These are phyloP conservation scores for Citrullus colocynthis DNA, from an alignment of 306 rosid genomes.

Conservation along the genomic window DNA sequence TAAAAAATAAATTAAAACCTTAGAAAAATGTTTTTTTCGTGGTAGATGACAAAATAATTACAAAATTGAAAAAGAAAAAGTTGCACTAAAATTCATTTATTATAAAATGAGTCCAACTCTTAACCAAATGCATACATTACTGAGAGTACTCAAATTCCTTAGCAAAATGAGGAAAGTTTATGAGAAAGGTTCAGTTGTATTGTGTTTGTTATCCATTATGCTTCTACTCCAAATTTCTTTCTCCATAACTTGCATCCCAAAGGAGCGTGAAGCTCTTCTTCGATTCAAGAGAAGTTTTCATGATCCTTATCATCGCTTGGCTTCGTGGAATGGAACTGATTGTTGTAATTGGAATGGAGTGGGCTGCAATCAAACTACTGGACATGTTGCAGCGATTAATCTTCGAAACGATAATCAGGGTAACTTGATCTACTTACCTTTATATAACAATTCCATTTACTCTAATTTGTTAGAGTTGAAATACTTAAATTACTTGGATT, in stretches of 20 bases:
- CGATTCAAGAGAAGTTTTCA: neutral
- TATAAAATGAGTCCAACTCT: no score
- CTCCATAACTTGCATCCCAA: neutral
- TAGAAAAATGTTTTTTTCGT: no score
- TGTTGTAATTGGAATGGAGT: constrained; percentile 1
- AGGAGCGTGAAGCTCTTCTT: neutral
- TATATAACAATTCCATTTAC: neutral
- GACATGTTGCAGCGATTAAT: neutral
- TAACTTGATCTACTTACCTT: rapidly evolving
- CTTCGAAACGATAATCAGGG: neutral
- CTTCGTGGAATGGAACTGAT: neutral
- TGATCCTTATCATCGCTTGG: neutral
- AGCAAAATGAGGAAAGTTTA: no score
- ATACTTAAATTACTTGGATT: neutral
- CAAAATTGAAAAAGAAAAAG: no score
- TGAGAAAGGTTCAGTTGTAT: no score
- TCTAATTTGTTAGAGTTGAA: neutral
- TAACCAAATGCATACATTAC: no score
- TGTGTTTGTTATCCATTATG: no score
- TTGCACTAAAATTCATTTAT: no score
- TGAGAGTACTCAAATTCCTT: no score
- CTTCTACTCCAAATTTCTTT: neutral
- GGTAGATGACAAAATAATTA: no score
- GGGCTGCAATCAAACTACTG: neutral
- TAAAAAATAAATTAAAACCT: no score